A percentile compares a stretch with the other conserved stretches of the same genome.
These are phyloP conservation scores for Neopestalotiopsis rosae DNA, from an alignment of 2,329 filamentous ascomycete genomes.

Conservation along the genomic window DNA sequence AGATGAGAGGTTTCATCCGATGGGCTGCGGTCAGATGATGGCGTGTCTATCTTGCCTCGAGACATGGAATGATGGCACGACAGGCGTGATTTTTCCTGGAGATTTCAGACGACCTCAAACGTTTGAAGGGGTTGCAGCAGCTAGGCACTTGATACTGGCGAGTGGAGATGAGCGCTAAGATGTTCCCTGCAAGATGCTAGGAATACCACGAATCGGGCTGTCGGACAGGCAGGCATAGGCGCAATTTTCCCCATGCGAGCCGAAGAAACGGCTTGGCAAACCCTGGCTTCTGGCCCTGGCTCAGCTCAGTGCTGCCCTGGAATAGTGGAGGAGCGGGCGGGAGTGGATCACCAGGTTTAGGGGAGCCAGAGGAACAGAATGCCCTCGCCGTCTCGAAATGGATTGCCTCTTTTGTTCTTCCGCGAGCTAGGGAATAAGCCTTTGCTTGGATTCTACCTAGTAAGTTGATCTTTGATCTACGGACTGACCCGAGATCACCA, in stretches of 20 bases:
- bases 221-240: constrained; percentile 7
- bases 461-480: neutral
- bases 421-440: neutral
- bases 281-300: neutral
- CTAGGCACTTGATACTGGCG: constrained; percentile 13
- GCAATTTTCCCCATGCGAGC: constrained; percentile 14
- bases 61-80: constrained; percentile 18
- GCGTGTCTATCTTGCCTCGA: constrained; percentile 11
- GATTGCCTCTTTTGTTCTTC: neutral
- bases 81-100: neutral
- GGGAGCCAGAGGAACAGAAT: neutral
- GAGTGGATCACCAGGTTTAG: constrained; percentile 7
- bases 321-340: constrained; percentile 8
- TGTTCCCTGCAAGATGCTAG: neutral
- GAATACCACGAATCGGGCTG: neutral
- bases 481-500: neutral
- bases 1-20: constrained; percentile 14
- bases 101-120: constrained; percentile 8
- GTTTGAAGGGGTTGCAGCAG: constrained; percentile 16
- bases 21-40: constrained; percentile 12
- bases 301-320: neutral
- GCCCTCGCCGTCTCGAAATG: neutral
- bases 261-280: constrained; percentile 23
- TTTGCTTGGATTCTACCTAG: neutral
- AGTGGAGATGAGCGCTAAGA: neutral